Base-by-base conservation (phyloP, 2,329 filamentous ascomycete species). In the Trichoderma simmonsii region DNA sequence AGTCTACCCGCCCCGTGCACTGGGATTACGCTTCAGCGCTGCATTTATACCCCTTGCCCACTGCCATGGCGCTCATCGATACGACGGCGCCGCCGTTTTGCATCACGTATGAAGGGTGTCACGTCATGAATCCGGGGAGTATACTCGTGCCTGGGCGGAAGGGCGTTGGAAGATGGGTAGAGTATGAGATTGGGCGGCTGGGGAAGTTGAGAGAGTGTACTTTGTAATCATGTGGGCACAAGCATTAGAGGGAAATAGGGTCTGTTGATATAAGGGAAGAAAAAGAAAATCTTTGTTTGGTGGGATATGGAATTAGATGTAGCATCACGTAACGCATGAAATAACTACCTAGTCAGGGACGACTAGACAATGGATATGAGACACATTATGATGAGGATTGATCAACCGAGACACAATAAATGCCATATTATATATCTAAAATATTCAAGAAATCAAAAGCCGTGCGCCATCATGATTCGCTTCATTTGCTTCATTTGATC, bases 71-170 rank as follows among this genome's bases (percentile, higher is more conserved):
- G 18, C 83, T 99, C 4, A 91, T 94, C 2, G 96, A 99, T 82
- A 86, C 92, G 0, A 93, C 95, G 56, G 91, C 92, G 11, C 91
- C 93, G 15, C 87, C 94, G 0, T 99, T 97, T 78, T 92, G 92
- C 69, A 85, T 98, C 75, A 97, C 93, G 15, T 98, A 98, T 78
- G 95, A 97, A 81, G 95, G 95, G 0, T 98, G 96, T 78, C 93
- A 96, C 83, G 95, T 98, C 39, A 91, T 99, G 88, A 99, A 99
- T 80, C 95, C 96, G 0, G 94, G 94, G 6, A 86, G 88, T 63
- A 81, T 99, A 64, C 86, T 97, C 28, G 90, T 93, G 0, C 84
- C 88, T 0, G 91, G 91, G 0, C 86, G 90, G 68, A 88, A 89
- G 74, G 90, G 90, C 4, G 88, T 91, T 7, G 92, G 90, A 6